Base-by-base conservation (phyloP, 2,329 filamentous ascomycete genomes). In the Ilyonectria robusta region DNA sequence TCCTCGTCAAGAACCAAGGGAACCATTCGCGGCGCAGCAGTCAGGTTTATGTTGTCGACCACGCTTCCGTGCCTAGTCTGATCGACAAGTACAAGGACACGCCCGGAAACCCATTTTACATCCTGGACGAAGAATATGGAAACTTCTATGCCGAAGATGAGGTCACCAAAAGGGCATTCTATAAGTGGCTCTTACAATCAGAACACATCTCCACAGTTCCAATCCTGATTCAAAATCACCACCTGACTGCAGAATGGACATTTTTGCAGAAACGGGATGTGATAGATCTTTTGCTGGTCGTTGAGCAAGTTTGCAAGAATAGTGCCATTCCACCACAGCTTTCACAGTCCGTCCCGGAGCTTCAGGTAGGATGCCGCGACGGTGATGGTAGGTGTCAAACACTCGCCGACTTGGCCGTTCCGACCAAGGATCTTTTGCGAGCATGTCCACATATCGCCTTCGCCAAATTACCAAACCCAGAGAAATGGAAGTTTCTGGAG, bases 381-480 rank as follows among this genome's bases (percentile, higher is more conserved):
- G 56, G 56, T 29, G 48, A 56, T 6, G 62, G 56, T 29, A 33
- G 8, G 8, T 17, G 6, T 40, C 47, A 33, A 15, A 23, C 31
- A 10, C 56, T 65, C 6, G 48, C 17, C 29, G 40, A 59, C 23
- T 6, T 60, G 9, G 65, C 65, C 9, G 35, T 64, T 19, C 65
- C 65, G 33, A 67, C 65, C 31, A 33, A 19, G 2, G 55, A 33
- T 3, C 56, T 67, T 5, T 8, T 47, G 23, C 60, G 15, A 48
- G 50, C 40, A 21, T 67, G 65, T 26, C 60, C 60, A 3, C 65
- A 67, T 67, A 54, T 67, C 23, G 21, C 40, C 21, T 67, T 64
- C 26, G 56, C 56, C 2, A 47, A 56, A 13, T 23, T 67, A 23
- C 48, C 19, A 15, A 13, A 55, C 6, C 55, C 60, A 1, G 60